These are phyloP conservation scores for Xylaria palmicola DNA, from an alignment of 495 filamentous ascomycete genomes.

Conservation along the genomic window DNA sequence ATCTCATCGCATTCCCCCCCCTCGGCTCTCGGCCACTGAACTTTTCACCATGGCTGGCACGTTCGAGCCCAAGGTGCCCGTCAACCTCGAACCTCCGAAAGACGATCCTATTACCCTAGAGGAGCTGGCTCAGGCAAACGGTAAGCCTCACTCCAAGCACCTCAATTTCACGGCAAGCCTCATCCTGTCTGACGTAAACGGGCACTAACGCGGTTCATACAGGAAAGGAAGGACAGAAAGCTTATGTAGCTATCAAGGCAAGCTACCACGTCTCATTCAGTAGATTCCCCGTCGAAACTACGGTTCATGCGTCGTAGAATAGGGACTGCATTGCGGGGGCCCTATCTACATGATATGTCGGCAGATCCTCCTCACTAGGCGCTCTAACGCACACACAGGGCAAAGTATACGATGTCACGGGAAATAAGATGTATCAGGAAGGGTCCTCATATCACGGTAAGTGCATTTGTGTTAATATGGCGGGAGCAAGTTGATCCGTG, in stretches of 20 bases:
- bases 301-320: neutral
- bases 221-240: conserved; percentile 64
- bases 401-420: conserved; percentile 88
- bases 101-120: conserved; percentile 76
- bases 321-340: neutral
- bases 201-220: conserved; percentile 42
- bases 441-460: conserved; percentile 81
- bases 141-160: conserved; percentile 45
- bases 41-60: conserved; percentile 59
- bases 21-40: neutral
- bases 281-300: neutral
- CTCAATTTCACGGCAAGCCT: neutral
- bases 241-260: conserved; percentile 90
- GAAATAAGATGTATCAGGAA: conserved; percentile 81
- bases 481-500: neutral
- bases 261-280: neutral
- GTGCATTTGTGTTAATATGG: conserved; percentile 13
- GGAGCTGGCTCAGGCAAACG: conserved; percentile 76
- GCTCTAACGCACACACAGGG: conserved; percentile 48
- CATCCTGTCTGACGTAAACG: neutral
- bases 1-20: neutral
- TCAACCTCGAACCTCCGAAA: conserved; percentile 82
- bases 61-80: conserved; percentile 82
- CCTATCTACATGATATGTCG: conserved; percentile 9
- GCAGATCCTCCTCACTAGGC: conserved; percentile 12